phyloP scores from a whole-genome alignment of 345 rosid genomes.

The Carallia pectinifolia region DNA sequence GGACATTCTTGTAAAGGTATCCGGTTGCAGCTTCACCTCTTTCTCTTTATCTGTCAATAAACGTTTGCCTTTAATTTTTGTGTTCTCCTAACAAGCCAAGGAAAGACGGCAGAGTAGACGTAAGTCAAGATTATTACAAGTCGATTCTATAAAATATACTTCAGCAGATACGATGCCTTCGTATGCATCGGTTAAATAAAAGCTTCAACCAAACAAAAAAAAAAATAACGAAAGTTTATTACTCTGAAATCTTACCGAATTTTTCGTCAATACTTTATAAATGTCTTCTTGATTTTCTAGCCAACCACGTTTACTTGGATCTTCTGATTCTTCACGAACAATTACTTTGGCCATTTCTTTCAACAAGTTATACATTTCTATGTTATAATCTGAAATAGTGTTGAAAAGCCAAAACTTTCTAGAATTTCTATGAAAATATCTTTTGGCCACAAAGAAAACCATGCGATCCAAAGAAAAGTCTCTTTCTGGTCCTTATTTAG shows the following conservation, averaged over 20 bases:
- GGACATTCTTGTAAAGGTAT: not conserved
- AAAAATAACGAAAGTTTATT: not conserved
- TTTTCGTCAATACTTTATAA: not conserved
- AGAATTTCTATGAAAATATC: not conserved
- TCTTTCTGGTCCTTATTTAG: not conserved
- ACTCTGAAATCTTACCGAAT: not conserved
- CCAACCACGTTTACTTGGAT: not conserved
- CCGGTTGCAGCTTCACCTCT: not conserved
- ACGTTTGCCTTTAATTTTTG: not conserved
- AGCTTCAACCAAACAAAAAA: not conserved
- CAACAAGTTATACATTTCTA: constrained; percentile 8
- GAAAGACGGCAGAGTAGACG: not conserved
- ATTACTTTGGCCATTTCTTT: constrained; percentile 3
- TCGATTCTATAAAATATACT: no score
- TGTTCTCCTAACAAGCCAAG: not conserved
- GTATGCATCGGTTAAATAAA: no score
- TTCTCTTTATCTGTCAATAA: not conserved
- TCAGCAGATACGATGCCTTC: no score
- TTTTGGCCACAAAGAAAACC: no score
- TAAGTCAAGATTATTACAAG: no score
- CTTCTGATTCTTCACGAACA: constrained; percentile 11
- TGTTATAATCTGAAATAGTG: no score
- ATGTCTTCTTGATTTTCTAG: not conserved
- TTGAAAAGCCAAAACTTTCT: not conserved
- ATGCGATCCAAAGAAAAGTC: constrained; percentile 7